A percentile compares a stretch with the other conserved stretches of the same genome.
Conservation (phyloP, 257 asterid genomes). For the Rubia yunnanensis region DNA sequence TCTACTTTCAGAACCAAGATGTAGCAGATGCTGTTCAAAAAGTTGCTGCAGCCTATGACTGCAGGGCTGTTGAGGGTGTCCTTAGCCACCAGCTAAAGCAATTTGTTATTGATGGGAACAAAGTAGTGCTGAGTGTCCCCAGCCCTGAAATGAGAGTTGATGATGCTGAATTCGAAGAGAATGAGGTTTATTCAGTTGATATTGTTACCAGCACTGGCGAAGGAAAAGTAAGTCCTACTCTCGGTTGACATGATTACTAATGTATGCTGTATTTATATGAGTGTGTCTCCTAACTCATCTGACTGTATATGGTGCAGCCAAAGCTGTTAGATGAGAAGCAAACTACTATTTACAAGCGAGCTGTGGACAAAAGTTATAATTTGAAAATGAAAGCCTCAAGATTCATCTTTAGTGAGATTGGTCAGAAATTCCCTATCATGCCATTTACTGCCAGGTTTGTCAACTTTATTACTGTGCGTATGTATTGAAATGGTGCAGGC, state of each 20-base stretch:
- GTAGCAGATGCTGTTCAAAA: slow-evolving; percentile 78
- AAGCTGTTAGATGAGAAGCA: slow-evolving; percentile 89
- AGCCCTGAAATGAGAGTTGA: slow-evolving; percentile 82
- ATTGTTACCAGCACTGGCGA: slow-evolving; percentile 91
- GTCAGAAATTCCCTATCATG: slow-evolving; percentile 80
- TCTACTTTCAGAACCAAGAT: slow-evolving; percentile 50
- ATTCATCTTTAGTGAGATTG: slow-evolving; percentile 86
- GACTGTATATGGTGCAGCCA: slow-evolving; percentile 62
- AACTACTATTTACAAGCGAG: slow-evolving; percentile 86
- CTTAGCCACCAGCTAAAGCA: slow-evolving; percentile 93
- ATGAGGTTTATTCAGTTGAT: slow-evolving; percentile 72
- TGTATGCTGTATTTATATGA: not conserved
- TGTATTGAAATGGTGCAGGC: not conserved
- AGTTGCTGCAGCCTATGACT: slow-evolving; percentile 92
- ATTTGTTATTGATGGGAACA: slow-evolving; percentile 90
- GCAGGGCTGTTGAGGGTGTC: slow-evolving; percentile 93
- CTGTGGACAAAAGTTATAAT: slow-evolving; percentile 80
- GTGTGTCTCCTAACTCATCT: slow-evolving; percentile 18
- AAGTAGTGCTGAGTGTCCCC: slow-evolving; percentile 68
- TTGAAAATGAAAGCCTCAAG: slow-evolving; percentile 92
- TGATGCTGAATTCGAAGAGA: slow-evolving; percentile 92
- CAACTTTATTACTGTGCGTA: not conserved
- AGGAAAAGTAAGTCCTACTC: slow-evolving; percentile 54
- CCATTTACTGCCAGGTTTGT: slow-evolving; percentile 77
- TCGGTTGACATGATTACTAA: not conserved